Evolutionary conservation across 768 basidiomycete species (phyloP).

Genomic region (Tephrocybe sp.): DNA sequence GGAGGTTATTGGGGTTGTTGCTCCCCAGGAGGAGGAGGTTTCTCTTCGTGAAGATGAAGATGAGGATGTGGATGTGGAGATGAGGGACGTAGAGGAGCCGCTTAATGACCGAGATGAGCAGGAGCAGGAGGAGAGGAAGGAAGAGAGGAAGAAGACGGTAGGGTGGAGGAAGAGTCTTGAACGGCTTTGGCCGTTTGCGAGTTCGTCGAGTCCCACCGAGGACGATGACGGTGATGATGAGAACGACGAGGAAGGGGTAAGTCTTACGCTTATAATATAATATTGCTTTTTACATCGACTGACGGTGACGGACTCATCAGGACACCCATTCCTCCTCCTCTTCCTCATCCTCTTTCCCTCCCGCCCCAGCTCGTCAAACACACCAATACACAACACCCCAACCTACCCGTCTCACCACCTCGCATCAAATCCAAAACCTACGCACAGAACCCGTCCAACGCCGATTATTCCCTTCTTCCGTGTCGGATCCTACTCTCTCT

Average conservation of each 20-base stretch:
- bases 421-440: constrained; percentile 2
- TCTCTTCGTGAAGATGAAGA: constrained; percentile 23
- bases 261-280: too few species aligned
- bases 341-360: too few species aligned
- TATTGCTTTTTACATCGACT: constrained; percentile 14
- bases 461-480: neutral
- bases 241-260: neutral
- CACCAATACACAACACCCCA: too few species aligned
- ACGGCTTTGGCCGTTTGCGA: constrained; percentile 40
- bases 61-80: constrained; percentile 16
- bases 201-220: constrained; percentile 20
- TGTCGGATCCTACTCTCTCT: neutral
- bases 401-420: constrained; percentile 1
- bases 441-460: neutral
- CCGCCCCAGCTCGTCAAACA: too few species aligned
- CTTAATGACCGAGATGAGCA: constrained; percentile 18
- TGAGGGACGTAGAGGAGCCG: constrained; percentile 14
- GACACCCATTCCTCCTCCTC: neutral
- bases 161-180: constrained; percentile 44
- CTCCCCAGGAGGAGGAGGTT: constrained; percentile 33
- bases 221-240: constrained; percentile 19
- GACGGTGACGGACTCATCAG: too few species aligned
- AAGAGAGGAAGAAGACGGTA: constrained; percentile 26
- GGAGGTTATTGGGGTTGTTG: constrained; percentile 42
- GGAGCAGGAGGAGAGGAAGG: constrained; percentile 20